A percentile compares a stretch with the other conserved stretches of the same genome.
Evolutionary conservation across 177 flowering plant genomes (phyloP).

Genomic region (Tripterygium wilfordii): DNA sequence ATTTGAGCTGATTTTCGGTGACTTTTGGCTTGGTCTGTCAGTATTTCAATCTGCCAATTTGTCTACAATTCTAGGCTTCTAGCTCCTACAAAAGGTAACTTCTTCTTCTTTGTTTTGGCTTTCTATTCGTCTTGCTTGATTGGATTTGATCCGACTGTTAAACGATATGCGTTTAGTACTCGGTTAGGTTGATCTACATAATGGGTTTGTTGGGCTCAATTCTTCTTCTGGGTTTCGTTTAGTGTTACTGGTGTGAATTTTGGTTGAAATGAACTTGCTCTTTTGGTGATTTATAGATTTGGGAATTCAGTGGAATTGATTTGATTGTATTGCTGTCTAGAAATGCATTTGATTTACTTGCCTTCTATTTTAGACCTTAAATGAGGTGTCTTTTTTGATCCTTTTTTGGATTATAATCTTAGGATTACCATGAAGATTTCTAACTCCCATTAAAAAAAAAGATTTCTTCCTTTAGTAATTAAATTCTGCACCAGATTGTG

Average conservation of each 20-base stretch:
- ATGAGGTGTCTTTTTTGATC: neutral
- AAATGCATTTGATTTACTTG: constrained; percentile 4
- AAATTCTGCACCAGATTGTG: too few species aligned
- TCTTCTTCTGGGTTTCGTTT: too few species aligned
- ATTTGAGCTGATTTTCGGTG: constrained; percentile 16
- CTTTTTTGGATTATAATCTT: constrained; percentile 1
- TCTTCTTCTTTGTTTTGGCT: neutral
- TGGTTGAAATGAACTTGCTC: constrained; percentile 5
- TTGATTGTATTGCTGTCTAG: neutral
- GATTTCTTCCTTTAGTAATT: too few species aligned
- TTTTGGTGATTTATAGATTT: neutral
- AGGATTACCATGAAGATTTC: too few species aligned
- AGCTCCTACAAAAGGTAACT: neutral
- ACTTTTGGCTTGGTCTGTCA: neutral
- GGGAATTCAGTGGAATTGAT: constrained; percentile 5
- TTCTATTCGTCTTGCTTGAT: neutral
- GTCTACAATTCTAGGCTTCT: too few species aligned
- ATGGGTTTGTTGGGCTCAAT: constrained; percentile 2
- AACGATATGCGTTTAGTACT: too few species aligned
- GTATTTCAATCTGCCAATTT: constrained; percentile 1
- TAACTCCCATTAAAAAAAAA: too few species aligned
- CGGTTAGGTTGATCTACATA: constrained; percentile 7
- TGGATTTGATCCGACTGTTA: neutral
- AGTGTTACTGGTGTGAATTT: constrained; percentile 8
- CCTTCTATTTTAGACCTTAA: constrained; percentile 5